Conservation (phyloP, 768 basidiomycete genomes). For the Russula sp. region DNA sequence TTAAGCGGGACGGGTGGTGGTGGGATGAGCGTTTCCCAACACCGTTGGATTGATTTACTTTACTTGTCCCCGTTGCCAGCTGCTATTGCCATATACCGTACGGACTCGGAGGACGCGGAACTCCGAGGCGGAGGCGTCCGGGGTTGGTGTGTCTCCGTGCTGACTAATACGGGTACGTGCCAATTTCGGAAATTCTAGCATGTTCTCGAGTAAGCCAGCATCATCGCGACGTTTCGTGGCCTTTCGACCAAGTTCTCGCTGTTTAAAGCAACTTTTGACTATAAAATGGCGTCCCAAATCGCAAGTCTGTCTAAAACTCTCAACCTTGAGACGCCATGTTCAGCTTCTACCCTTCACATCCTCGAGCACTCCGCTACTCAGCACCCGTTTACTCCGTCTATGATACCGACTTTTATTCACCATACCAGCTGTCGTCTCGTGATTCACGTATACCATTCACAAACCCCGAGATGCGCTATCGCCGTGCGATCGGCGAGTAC, state of each 20-base stretch:
- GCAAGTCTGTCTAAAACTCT: background rate
- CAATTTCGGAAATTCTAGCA: conserved; percentile 7
- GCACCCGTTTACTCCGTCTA: conserved; percentile 10
- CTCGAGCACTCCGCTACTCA: conserved; percentile 6
- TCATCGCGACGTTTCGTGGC: background rate
- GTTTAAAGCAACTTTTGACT: background rate
- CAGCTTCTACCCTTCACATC: conserved; percentile 3
- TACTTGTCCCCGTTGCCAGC: no score
- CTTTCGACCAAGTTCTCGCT: conserved; percentile 2
- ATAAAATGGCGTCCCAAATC: background rate
- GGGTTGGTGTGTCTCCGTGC: background rate
- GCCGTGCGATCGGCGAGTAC: conserved; percentile 20
- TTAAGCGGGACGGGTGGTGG: conserved; percentile 18
- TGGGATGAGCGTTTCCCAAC: conserved; percentile 4
- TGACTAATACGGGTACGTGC: background rate
- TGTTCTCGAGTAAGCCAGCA: background rate
- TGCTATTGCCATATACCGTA: no score
- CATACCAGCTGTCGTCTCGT: background rate
- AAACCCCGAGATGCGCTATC: conserved; percentile 21
- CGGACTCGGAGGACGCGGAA: no score
- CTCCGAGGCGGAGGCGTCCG: background rate
- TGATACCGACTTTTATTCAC: background rate
- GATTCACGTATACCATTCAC: background rate
- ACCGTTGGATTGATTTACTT: conserved; percentile 3
- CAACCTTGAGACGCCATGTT: conserved; percentile 6